Base-by-base conservation (phyloP, 2,329 filamentous ascomycete species). In the Fusarium incarnatum region DNA sequence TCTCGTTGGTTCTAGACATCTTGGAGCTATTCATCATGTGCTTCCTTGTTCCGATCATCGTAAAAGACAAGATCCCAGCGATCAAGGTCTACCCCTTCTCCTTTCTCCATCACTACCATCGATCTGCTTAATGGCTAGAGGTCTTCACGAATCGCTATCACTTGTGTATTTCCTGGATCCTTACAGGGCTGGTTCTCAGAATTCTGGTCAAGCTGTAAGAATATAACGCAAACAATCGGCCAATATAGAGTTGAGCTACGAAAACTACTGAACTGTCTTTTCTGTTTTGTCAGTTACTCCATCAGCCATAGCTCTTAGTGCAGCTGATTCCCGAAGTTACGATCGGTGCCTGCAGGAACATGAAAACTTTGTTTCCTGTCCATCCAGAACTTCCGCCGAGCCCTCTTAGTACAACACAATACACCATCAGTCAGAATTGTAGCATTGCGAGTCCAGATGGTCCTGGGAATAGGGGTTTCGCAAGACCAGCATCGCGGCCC, bases 1-100 rank as follows among this genome's bases (percentile, higher is more conserved):
- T 66, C 60, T 70, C 61, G 74, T 76, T 75, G 72, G 74, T 44
- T 60, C 28, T 42, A 64, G 34, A 54, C n/a, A 6, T 34, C 50
- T 64, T 65, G 25, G 30, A 46, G 48, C 64, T 61, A 71, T 48
- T 44, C 44, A 49, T 61, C 46, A 54, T 48, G 64, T 58, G 64
- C 53, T 64, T 32, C 22, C 32, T 47, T 28, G 54, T 46, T 27
- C 34, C 28, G 45, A 63, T 18, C 27, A 46, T 56, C 62, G 32
- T 48, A 25, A 28, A 57, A 64, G 22, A 52, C 50, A 56, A 46
- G 42, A 16, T 45, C 30, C 40, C 40, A 37, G 11, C 30, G 25
- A 56, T 47, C 67, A 65, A 45, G 44, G 41, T 55, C 20, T 60
- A 50, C n/a, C 63, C 47, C 45, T 52, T 56, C 58, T 32, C 59